Evolutionary conservation across 2,329 filamentous ascomycete genomes (phyloP).

Genomic region (Claviceps sorghi): DNA sequence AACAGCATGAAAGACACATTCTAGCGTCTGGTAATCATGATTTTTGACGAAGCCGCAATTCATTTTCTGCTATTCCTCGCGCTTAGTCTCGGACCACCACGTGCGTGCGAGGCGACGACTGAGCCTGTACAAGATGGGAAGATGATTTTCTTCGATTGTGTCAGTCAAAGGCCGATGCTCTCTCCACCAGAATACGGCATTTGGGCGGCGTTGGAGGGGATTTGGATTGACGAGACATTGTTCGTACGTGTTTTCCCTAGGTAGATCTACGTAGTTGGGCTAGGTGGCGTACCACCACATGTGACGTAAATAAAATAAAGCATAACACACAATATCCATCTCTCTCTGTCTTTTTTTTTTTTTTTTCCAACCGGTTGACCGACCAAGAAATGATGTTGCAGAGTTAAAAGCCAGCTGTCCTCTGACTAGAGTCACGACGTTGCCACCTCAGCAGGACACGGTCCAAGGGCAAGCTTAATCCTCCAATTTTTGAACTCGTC

Average conservation of each 20-base stretch:
- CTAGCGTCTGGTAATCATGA: neutral
- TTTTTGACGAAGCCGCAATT: neutral
- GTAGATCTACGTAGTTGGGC: slow-evolving; percentile 7
- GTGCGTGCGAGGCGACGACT: neutral
- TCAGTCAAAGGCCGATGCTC: neutral
- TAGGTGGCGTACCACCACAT: slow-evolving; percentile 6
- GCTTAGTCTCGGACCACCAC: neutral
- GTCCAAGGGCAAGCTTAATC: slow-evolving; percentile 34
- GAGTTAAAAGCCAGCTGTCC: neutral
- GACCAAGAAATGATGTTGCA: neutral
- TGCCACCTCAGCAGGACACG: slow-evolving; percentile 3
- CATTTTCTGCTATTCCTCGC: neutral
- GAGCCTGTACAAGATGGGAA: neutral
- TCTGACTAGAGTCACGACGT: neutral
- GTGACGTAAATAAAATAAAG: slow-evolving; percentile 4
- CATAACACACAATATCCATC: neutral
- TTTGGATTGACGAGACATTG: neutral
- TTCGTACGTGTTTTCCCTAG: slow-evolving; percentile 1
- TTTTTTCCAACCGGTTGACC: neutral
- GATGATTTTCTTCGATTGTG: neutral
- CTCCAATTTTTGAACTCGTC: slow-evolving; percentile 66
- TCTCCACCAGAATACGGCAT: slow-evolving; percentile 4
- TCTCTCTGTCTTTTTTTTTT: too few relatives aligned
- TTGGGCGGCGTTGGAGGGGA: slow-evolving; percentile 1
- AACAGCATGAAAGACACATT: slow-evolving; percentile 2